Conservation (phyloP, 1,284 basidiomycete species). For the Hemileia vastatrix region DNA sequence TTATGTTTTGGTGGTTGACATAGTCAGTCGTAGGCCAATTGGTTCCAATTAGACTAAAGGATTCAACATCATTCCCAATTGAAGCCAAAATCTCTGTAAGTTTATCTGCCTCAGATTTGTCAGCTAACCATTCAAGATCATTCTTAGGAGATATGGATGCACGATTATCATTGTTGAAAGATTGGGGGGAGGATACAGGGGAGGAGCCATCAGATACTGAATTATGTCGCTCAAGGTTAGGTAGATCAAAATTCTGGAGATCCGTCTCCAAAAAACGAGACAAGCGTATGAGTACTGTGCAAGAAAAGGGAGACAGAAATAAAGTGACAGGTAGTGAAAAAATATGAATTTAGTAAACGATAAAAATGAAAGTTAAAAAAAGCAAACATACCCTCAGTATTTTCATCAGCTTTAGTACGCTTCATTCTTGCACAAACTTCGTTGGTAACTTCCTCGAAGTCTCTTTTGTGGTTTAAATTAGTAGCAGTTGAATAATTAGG, state of each 20-base stretch:
- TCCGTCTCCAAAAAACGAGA: slow-evolving; percentile 9
- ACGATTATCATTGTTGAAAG: background rate
- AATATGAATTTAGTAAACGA: background rate
- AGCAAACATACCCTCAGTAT: slow-evolving; percentile 4
- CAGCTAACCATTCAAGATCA: slow-evolving; percentile 20
- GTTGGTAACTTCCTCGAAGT: slow-evolving; percentile 14
- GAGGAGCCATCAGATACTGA: slow-evolving; percentile 14
- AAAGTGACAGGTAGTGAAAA: background rate
- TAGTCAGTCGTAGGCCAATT: slow-evolving; percentile 4
- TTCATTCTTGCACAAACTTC: slow-evolving; percentile 14
- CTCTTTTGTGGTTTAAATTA: slow-evolving; percentile 4
- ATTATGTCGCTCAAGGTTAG: slow-evolving; percentile 11
- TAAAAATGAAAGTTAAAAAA: background rate
- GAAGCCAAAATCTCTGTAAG: slow-evolving; percentile 13
- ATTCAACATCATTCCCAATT: slow-evolving; percentile 17
- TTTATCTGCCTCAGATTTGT: slow-evolving; percentile 18
- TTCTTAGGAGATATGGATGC: slow-evolving; percentile 3
- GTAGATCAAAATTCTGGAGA: slow-evolving; percentile 11
- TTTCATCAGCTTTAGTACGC: slow-evolving; percentile 13
- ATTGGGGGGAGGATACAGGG: slow-evolving; percentile 14
- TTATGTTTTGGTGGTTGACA: too few relatives aligned
- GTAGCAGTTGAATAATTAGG: background rate
- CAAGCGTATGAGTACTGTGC: slow-evolving; percentile 6
- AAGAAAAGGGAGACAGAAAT: too few relatives aligned
- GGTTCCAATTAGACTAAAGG: background rate